Evolutionary conservation across 2,329 filamentous ascomycete genomes (phyloP), one percentile per base, ranked within the genome.

Genomic region (Fusarium scirpi): DNA sequence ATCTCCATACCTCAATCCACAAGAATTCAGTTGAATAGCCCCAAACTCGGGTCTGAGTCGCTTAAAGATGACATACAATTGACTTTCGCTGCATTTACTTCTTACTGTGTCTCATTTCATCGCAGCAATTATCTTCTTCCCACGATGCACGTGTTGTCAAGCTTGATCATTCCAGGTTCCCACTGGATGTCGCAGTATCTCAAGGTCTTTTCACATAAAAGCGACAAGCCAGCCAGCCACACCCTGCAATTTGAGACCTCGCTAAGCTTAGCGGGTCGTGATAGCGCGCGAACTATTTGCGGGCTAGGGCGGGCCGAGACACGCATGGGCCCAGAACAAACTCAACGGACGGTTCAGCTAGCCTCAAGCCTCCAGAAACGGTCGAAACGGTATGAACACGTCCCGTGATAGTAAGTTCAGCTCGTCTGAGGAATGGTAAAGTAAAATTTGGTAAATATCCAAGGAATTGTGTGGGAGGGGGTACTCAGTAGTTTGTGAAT

Each of bases 231-330:
- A 38, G 18, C 34, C 18, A 38, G 34, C 34, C 34, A 38, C 34
- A 38, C 6, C 34, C 34, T 38, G 10, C 3, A 7, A n/a, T 0
- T 4, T 6, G 3, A 12, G 34, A 38, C 34, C 34, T 12, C 3
- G 34, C 34, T 38, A 38, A n/a, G 10, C 34, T 38, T 0, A 38
- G 34, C 18, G 18, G 34, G 7, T 11, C 16, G 16, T 7, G 0
- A 38, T 38, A 38, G 34, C 18, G 34, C 34, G 34, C 18, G 10
- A 38, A 12, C 34, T 38, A 38, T n/a, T 7, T 12, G 18, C 18
- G 34, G 18, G 34, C 34, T 57, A 44, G 30, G 24, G 25, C 24
- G 13, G 51, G 30, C 57, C 16, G 57, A 60, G 41, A 58, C 57
- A 46, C 24, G 25, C 51, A 58, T 27, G 10, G 41, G 25, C 29